These are phyloP conservation scores for Gypsophila paniculata DNA, from an alignment of 179 eudicot species.

Conservation along the genomic window DNA sequence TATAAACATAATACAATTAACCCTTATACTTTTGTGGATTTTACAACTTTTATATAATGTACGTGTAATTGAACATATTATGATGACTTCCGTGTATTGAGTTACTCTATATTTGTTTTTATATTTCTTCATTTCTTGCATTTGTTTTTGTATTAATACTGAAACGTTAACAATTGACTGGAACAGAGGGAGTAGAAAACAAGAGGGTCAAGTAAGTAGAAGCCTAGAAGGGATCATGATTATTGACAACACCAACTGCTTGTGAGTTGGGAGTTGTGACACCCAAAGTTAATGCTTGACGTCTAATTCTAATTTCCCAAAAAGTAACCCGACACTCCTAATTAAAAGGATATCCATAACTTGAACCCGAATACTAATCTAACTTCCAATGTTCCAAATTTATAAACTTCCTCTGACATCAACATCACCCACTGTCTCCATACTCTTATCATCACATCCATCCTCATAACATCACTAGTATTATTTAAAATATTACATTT, in stretches of 20 bases:
- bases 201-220: not conserved
- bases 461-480: not conserved
- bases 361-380: not conserved
- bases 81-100: no score
- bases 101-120: no score
- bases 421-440: conserved; percentile 13
- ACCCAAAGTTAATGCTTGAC: conserved; percentile 18
- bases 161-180: no score
- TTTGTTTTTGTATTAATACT: no score
- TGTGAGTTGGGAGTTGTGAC: no score
- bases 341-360: conserved; percentile 2
- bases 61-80: no score
- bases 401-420: conserved; percentile 22
- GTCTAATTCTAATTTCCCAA: conserved; percentile 12
- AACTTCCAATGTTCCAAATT: conserved; percentile 6
- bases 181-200: no score
- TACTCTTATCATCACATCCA: conserved; percentile 9
- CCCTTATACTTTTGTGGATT: no score
- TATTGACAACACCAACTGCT: conserved; percentile 25
- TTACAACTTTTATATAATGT: no score
- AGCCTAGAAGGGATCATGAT: not conserved
- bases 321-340: conserved; percentile 4
- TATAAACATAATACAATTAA: no score
- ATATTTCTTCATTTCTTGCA: no score
- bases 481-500: not conserved